Base-by-base conservation (phyloP, 2,329 filamentous ascomycete genomes). In the Diplocarpon rosae region DNA sequence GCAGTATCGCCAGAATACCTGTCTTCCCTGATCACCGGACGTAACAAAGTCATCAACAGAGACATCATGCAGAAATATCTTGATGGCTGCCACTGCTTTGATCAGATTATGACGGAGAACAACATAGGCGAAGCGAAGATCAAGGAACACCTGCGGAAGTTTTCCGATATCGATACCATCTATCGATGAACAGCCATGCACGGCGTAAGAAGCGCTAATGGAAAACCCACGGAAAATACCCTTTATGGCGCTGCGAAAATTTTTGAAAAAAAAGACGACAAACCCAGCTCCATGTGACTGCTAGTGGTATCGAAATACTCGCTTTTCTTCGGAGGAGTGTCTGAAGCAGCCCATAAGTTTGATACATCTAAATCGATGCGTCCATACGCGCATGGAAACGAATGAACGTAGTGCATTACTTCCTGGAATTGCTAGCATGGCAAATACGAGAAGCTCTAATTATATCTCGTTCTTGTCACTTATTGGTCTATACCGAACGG, bases 91-190 rank as follows among this genome's bases (percentile, higher is more conserved):
- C 83, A 87, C 60, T 78, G 75, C 55, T 84, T 90, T 63, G 86
- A 92, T 65, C 80, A 89, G 69, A 86, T 90, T 52, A 85, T 85
- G 59, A 84, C 80, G 1, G 84, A 88, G 66, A 70, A 80, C 61
- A 79, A 82, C 50, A 60, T 86, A 59, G 76, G 75, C 6, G 82
- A 89, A 58, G 71, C 70, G 47, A 79, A 84, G 57, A 78, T 89
- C 13, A 71, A 86, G 65, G 76, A 78, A 31, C 78, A 73, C 61
- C 64, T 92, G 38, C 79, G 77, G 62, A 71, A 66, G 30, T 66
- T 80, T 28, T 69, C 68, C 2, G 62, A 63, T 54, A 55, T 65
- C n/a, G 58, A 63, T 39, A 61, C 65, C 46, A 53, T 65, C 13
- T 63, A 65, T 50, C 54, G 63, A 31, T 66, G 53, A 60, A 34